Evolutionary conservation across 2,329 filamentous ascomycete species (phyloP).

Genomic region (Monosporascus sp.): DNA sequence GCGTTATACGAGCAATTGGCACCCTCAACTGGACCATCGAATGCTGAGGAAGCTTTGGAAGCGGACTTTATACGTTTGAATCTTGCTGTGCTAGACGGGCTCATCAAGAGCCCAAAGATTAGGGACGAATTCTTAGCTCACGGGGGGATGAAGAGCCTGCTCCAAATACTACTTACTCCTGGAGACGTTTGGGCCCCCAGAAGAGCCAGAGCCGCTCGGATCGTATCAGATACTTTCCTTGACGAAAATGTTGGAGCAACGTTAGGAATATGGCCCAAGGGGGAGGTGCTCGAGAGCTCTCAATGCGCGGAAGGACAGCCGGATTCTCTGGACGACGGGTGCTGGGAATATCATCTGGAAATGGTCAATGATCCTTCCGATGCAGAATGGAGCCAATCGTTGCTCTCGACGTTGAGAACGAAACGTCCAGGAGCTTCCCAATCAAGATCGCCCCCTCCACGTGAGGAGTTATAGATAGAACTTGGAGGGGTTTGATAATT

Average conservation of each 20-base stretch:
- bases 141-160: conserved; percentile 49
- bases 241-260: conserved; percentile 59
- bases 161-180: conserved; percentile 24
- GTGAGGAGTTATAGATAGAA: conserved; percentile 10
- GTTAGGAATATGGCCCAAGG: conserved; percentile 50
- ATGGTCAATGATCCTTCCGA: conserved; percentile 6
- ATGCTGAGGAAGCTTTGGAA: conserved; percentile 12
- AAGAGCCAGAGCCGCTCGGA: conserved; percentile 49
- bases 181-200: conserved; percentile 45
- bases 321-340: conserved; percentile 40
- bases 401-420: conserved; percentile 18
- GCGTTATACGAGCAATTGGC: conserved; percentile 39
- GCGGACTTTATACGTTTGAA: conserved; percentile 20
- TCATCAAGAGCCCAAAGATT: conserved; percentile 50
- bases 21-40: conserved; percentile 10
- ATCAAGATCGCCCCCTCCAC: background rate
- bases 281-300: conserved; percentile 27
- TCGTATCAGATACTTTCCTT: conserved; percentile 62
- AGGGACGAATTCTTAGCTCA: conserved; percentile 50
- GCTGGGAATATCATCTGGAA: conserved; percentile 52
- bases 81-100: conserved; percentile 48
- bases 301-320: conserved; percentile 30
- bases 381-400: conserved; percentile 38
- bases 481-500: background rate
- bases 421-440: conserved; percentile 5